Evolutionary conservation across 768 basidiomycete genomes (phyloP).

Genomic region (Macrolepiota dolichaula): DNA sequence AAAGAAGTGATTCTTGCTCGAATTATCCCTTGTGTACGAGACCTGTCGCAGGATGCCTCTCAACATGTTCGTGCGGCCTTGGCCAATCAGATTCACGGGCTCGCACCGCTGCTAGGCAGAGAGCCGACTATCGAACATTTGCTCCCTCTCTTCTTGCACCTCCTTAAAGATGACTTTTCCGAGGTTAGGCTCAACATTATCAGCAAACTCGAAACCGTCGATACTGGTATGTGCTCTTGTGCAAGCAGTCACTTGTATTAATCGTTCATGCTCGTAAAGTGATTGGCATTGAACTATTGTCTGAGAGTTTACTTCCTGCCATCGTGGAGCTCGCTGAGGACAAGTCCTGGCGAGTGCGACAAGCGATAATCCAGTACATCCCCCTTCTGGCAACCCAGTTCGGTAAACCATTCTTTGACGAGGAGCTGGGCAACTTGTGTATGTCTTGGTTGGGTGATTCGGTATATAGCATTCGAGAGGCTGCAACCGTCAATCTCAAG

Average conservation of each 20-base stretch:
- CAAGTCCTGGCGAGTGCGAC: slow-evolving; percentile 99
- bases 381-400: slow-evolving; percentile 98
- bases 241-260: slow-evolving; percentile 9
- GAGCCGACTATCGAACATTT: slow-evolving; percentile 95
- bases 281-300: slow-evolving; percentile 95
- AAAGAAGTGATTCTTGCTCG: slow-evolving; percentile 91
- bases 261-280: slow-evolving; percentile 45
- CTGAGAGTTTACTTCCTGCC: slow-evolving; percentile 93
- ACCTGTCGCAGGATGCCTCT: slow-evolving; percentile 88
- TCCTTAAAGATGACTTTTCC: slow-evolving; percentile 98
- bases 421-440: slow-evolving; percentile 93
- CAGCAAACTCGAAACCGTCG: slow-evolving; percentile 96
- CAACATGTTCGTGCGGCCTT: slow-evolving; percentile 98
- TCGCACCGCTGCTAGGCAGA: slow-evolving; percentile 90
- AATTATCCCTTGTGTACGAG: slow-evolving; percentile 92
- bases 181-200: slow-evolving; percentile 98
- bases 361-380: slow-evolving; percentile 99
- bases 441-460: slow-evolving; percentile 99
- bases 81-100: slow-evolving; percentile 92
- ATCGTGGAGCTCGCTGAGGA: slow-evolving; percentile 98
- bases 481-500: slow-evolving; percentile 96
- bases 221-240: slow-evolving; percentile 60
- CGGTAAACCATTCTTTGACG: slow-evolving; percentile 96
- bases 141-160: slow-evolving; percentile 92
- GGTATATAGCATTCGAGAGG: slow-evolving; percentile 96